Conservation (phyloP, 2,329 filamentous ascomycete genomes). For the Apiospora hydei region DNA sequence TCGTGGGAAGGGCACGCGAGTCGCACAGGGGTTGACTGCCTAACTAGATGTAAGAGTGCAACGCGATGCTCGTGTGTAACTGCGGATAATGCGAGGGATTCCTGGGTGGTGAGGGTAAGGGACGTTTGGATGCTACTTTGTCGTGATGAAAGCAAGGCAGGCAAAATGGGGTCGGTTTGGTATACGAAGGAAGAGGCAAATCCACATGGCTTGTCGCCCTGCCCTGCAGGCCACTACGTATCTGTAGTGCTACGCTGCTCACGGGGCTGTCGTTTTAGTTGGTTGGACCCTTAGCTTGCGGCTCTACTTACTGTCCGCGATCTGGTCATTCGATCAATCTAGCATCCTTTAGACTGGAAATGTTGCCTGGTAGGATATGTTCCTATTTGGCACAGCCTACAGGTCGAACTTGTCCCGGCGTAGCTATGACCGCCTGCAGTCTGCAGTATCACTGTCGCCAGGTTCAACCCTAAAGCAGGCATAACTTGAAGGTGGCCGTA, state of each 20-base stretch:
- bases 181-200: conserved; percentile 21
- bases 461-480: not conserved
- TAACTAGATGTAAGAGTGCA: not conserved
- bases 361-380: not conserved
- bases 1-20: conserved; percentile 21
- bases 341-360: not conserved
- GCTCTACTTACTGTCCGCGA: conserved; percentile 1
- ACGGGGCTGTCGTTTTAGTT: conserved; percentile 11
- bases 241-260: conserved; percentile 11
- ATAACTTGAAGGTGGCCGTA: not conserved
- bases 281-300: conserved; percentile 14
- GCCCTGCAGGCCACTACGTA: not conserved
- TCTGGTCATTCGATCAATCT: not conserved
- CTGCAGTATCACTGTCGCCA: not conserved
- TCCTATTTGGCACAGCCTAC: not conserved
- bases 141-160: conserved; percentile 6
- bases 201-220: not conserved
- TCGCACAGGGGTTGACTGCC: not conserved
- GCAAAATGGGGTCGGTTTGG: conserved; percentile 3
- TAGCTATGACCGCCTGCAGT: not conserved
- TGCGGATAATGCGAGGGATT: not conserved
- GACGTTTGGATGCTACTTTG: not conserved
- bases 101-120: not conserved
- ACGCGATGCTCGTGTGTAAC: not conserved
- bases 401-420: not conserved